Conservation (phyloP, 2,329 filamentous ascomycete genomes). For the Colletotrichum acutatum region DNA sequence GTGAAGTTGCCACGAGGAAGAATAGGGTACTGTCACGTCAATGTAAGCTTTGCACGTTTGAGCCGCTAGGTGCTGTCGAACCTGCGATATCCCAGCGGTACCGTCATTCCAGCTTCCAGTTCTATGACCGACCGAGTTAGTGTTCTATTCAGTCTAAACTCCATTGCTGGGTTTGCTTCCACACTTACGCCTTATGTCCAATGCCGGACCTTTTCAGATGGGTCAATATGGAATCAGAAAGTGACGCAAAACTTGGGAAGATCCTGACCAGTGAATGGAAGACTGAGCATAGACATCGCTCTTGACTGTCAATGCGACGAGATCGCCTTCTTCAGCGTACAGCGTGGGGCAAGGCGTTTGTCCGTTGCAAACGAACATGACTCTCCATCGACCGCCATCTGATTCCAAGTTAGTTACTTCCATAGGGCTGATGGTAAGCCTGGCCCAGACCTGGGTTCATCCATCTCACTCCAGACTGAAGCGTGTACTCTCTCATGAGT, state of each 20-base stretch:
- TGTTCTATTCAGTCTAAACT: neutral
- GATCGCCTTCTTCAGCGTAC: conserved; percentile 20
- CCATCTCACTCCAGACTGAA: conserved; percentile 22
- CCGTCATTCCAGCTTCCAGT: conserved; percentile 29
- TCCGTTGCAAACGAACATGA: conserved; percentile 29
- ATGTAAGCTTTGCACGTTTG: neutral
- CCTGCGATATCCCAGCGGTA: conserved; percentile 21
- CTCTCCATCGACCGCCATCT: conserved; percentile 32
- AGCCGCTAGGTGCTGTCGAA: neutral
- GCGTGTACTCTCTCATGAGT: conserved; percentile 11
- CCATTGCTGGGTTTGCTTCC: too few relatives aligned
- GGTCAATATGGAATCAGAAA: neutral
- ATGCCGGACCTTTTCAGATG: conserved; percentile 18
- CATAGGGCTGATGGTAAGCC: rapidly evolving
- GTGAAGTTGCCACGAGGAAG: conserved; percentile 28
- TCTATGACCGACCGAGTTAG: neutral
- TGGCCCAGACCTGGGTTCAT: conserved; percentile 16
- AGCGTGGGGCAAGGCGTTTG: conserved; percentile 28
- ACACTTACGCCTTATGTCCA: conserved; percentile 19
- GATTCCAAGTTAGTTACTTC: neutral
- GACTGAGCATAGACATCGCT: conserved; percentile 23
- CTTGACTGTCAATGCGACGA: conserved; percentile 22
- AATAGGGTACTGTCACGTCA: conserved; percentile 1
- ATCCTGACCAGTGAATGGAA: conserved; percentile 13
- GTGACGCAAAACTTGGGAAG: neutral